Base-by-base conservation (phyloP, 768 basidiomycete genomes). In the Leccinum boreale region DNA sequence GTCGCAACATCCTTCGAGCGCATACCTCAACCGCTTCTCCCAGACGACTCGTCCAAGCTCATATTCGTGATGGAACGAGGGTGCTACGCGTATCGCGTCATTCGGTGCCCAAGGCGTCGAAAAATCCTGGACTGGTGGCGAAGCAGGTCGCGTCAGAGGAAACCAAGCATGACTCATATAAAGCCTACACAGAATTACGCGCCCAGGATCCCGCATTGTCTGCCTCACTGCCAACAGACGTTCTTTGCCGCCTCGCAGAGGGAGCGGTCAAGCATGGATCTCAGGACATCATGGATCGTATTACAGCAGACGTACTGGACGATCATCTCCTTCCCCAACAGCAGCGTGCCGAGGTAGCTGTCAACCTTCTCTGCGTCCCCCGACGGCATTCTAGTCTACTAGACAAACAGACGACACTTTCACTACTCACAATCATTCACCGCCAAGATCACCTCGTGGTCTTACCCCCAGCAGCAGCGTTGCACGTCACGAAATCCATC, bases 1-100 rank as follows among this genome's bases (percentile, higher is more conserved):
- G 86, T 80, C 85, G 84, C 75, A 80, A 75, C 75, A 73, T 79
- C 67, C 74, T 76, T 64, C 77, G 77, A 80, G 75, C 76, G 73
- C 74, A 77, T 72, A 68, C 75, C 65, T 69, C 67, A 55, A 74
- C 70, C 63, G 57, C 69, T 53, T 61, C 62, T 46, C 53, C 62
- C 29, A 65, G 61, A 62, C 70, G 53, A 56, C 44, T 70, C 58
- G 35, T 61, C 52, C 62, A 58, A 58, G 48, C 47, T 52, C 62
- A 65, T 64, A 60, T 59, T 44, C 59, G 24, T 56, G 23, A 31
- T 12, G 12, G 31, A 31, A 31, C 31, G 58, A 71, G 61, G 49
- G 62, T 72, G 44, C 42, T 66, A 47, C 63, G 60, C 15, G 52
- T 74, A 48, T 72, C 71, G 52, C 70, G 63, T 14, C 59, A 65